Evolutionary conservation across 2,329 filamentous ascomycete genomes (phyloP).

Genomic region (Tolypocladium ovalisporum): DNA sequence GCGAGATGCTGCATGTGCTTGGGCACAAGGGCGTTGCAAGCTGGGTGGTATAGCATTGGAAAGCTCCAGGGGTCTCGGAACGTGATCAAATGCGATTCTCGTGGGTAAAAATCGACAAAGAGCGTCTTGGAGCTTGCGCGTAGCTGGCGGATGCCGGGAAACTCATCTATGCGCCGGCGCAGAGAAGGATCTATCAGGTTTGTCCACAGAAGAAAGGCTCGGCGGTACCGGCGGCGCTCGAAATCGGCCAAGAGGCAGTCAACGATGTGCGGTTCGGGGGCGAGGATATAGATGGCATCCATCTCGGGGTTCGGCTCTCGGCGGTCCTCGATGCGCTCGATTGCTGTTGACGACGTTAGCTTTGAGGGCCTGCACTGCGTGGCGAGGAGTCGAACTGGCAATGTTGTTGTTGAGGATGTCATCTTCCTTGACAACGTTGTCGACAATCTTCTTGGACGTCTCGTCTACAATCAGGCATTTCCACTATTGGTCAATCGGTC

Average conservation of each 20-base stretch:
- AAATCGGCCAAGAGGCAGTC: conserved; percentile 92
- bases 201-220: conserved; percentile 77
- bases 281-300: conserved; percentile 89
- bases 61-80: conserved; percentile 97
- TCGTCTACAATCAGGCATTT: conserved; percentile 91
- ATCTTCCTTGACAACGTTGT: conserved; percentile 89
- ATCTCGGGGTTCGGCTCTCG: conserved; percentile 76
- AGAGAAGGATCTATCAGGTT: conserved; percentile 58
- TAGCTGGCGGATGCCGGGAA: conserved; percentile 55
- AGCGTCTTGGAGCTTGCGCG: conserved; percentile 75
- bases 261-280: conserved; percentile 76
- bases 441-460: conserved; percentile 70
- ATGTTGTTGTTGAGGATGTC: conserved; percentile 95
- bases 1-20: conserved; percentile 76
- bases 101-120: conserved; percentile 79
- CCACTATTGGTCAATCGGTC: conserved; percentile 51
- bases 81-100: conserved; percentile 83
- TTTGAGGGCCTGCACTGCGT: conserved; percentile 3
- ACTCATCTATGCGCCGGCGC: conserved; percentile 64
- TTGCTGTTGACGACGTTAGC: conserved; percentile 47
- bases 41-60: conserved; percentile 80
- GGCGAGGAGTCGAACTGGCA: conserved; percentile 51
- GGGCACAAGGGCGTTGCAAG: conserved; percentile 73
- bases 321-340: conserved; percentile 85
- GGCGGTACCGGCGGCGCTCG: conserved; percentile 71